Base-by-base conservation (phyloP, 352 stramenopile genomes). In the Elongisporangium senticosum region DNA sequence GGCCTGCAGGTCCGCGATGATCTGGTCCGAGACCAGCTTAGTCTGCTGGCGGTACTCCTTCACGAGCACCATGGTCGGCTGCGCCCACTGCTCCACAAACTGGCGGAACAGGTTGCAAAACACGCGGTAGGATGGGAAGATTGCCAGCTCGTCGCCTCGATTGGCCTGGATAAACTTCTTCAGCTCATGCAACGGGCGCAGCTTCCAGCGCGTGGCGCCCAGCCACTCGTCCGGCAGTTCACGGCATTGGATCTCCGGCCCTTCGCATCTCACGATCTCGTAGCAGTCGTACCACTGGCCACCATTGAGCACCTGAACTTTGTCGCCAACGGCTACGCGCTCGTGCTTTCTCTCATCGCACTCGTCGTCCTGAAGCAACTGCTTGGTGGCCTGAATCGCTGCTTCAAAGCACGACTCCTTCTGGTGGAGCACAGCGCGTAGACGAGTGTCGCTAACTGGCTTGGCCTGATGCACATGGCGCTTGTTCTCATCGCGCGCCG, bases 71-170 rank as follows among this genome's bases (percentile, higher is more conserved):
- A 69, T 51, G 4, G 65, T 74, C 2, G 70, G 70, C 11, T 49
- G 10, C 10, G 67, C 55, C 70, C 73, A 83, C 50, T 64, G 62
- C 14, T 74, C 70, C 20, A 83, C 70, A 33, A 63, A 77, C n/a
- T 66, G 61, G 0, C 62, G 67, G 23, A 79, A 68, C 5, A 84
- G 63, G 59, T 73, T 73, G 63, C 65, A 74, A 49, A 84, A 81
- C 2, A 74, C 64, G 17, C 71, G 60, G 17, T 76, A 76, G 6
- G 71, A 79, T 20, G 67, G 51, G 39, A 79, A 79, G 53, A 75
- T 73, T 0, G 64, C 58, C 24, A 78, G 64, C 40, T 78, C 70
- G 22, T 75, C 67, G 7, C 69, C 65, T 14, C 69, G 67, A 57
- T 75, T 73, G n/a, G 60, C 61, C 3, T 23, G 59, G 48, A 78